A percentile compares a stretch with the other conserved stretches of the same genome.
Conservation (phyloP, 768 basidiomycete species). For the Amanita muscaria region DNA sequence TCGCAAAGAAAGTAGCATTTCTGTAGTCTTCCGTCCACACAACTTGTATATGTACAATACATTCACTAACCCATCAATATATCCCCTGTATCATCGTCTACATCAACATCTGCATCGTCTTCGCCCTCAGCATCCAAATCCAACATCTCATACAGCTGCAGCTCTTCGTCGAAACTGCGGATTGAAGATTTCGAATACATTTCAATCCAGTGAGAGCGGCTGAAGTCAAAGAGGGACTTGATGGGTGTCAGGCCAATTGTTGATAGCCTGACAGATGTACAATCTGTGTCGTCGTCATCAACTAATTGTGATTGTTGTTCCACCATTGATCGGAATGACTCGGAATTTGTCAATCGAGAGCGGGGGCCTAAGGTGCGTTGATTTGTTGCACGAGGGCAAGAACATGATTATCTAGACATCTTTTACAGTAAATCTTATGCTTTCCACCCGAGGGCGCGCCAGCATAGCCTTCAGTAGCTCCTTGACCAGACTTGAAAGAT, state of each 20-base stretch:
- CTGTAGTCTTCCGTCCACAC: no score
- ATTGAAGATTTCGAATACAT: conserved; percentile 1
- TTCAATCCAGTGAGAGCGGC: conserved; percentile 7
- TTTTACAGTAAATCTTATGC: no score
- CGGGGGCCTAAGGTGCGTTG: no score
- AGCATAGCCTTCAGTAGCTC: no score
- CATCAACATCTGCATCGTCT: conserved; percentile 6
- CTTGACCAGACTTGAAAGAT: no score
- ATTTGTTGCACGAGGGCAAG: no score
- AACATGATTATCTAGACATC: no score
- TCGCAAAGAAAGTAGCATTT: no score
- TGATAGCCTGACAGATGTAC: conserved; percentile 3
- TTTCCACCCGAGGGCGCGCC: no score
- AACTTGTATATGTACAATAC: no score
- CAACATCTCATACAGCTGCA: conserved; percentile 13
- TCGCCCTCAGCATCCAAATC: conserved; percentile 16
- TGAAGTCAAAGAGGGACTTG: conserved; percentile 8
- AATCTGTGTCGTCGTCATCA: conserved; percentile 8
- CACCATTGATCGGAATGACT: conserved; percentile 9
- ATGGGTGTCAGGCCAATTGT: conserved; percentile 5
- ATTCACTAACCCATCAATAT: no score
- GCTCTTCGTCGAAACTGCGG: conserved; percentile 12
- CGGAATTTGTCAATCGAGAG: neutral
- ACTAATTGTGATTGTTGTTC: conserved; percentile 3
- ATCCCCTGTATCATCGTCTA: neutral